Evolutionary conservation across 805 yeast genomes (phyloP).

Genomic region (Wickerhamomyces queroliae): DNA sequence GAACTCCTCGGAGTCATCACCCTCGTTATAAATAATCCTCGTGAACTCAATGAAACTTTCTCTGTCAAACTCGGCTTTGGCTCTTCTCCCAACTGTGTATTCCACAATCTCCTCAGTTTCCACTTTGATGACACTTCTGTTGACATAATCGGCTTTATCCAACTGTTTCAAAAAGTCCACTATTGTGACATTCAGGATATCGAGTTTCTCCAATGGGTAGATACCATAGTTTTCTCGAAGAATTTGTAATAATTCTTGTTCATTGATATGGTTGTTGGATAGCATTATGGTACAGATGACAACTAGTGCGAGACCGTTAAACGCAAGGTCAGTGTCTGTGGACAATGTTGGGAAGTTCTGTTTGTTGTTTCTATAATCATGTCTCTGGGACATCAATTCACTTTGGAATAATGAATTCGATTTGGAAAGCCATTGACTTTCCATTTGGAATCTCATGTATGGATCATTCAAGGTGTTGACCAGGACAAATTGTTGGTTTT

Average conservation of each 20-base stretch:
- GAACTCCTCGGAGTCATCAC: slow-evolving; percentile 13
- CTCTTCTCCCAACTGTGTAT: slow-evolving; percentile 24
- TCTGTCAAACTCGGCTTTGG: slow-evolving; percentile 20
- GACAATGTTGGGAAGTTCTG: slow-evolving; percentile 10
- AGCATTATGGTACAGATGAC: slow-evolving; percentile 19
- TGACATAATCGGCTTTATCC: slow-evolving; percentile 21
- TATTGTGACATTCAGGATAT: slow-evolving; percentile 9
- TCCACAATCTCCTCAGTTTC: slow-evolving; percentile 22
- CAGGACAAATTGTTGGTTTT: slow-evolving; percentile 12
- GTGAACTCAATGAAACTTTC: slow-evolving; percentile 19
- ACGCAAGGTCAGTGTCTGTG: slow-evolving; percentile 12
- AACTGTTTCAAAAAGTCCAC: slow-evolving; percentile 18
- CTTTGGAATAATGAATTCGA: slow-evolving; percentile 14
- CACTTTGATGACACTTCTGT: slow-evolving; percentile 13
- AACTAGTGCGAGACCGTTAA: slow-evolving; percentile 17
- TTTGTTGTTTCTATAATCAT: slow-evolving; percentile 18
- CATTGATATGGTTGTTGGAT: slow-evolving; percentile 27
- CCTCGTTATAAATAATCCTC: slow-evolving; percentile 17
- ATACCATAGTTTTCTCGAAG: slow-evolving; percentile 31
- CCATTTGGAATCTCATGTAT: slow-evolving; percentile 8
- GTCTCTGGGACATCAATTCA: slow-evolving; percentile 18
- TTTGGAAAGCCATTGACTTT: slow-evolving; percentile 6
- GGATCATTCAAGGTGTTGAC: slow-evolving; percentile 9
- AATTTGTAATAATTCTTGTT: slow-evolving; percentile 34
- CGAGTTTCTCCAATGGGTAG: slow-evolving; percentile 2